These are phyloP conservation scores for Trichoderma sp. DNA, from an alignment of 2,329 filamentous ascomycete species.

Conservation along the genomic window DNA sequence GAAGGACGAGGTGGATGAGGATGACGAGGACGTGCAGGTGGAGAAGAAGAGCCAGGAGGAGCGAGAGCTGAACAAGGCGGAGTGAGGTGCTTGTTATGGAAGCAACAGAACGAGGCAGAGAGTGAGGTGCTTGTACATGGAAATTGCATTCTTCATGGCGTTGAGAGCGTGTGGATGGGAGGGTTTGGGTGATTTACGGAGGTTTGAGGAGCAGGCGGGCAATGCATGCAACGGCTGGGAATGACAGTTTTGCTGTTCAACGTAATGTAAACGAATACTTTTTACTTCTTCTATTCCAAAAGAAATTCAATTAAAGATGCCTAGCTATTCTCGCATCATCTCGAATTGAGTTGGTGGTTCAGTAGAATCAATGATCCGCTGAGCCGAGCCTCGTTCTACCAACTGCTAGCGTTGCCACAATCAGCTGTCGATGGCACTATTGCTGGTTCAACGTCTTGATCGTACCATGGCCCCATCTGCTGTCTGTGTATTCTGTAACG, in stretches of 20 bases:
- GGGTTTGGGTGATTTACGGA: no score
- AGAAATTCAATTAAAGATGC: no score
- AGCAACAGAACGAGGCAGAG: no score
- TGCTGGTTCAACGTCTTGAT: neutral
- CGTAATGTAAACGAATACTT: neutral
- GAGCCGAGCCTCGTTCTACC: conserved; percentile 1
- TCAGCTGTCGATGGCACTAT: conserved; percentile 18
- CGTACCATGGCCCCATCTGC: neutral
- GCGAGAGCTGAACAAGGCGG: neutral
- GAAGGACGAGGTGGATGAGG: conserved; percentile 43
- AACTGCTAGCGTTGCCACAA: conserved; percentile 20
- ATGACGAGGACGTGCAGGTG: conserved; percentile 42
- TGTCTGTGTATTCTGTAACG: neutral
- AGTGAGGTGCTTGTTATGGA: neutral
- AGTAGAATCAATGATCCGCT: conserved; percentile 35
- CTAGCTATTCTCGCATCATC: no score
- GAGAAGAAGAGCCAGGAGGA: conserved; percentile 41
- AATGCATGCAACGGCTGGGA: neutral
- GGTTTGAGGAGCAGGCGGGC: neutral
- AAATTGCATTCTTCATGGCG: neutral
- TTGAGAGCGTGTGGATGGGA: conserved; percentile 35
- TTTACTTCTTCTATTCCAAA: no score
- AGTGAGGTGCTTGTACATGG: neutral
- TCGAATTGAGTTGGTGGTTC: no score
- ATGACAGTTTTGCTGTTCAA: neutral